These are phyloP conservation scores for Solioccasus polychromus DNA, from an alignment of 768 basidiomycete genomes.

Conservation along the genomic window DNA sequence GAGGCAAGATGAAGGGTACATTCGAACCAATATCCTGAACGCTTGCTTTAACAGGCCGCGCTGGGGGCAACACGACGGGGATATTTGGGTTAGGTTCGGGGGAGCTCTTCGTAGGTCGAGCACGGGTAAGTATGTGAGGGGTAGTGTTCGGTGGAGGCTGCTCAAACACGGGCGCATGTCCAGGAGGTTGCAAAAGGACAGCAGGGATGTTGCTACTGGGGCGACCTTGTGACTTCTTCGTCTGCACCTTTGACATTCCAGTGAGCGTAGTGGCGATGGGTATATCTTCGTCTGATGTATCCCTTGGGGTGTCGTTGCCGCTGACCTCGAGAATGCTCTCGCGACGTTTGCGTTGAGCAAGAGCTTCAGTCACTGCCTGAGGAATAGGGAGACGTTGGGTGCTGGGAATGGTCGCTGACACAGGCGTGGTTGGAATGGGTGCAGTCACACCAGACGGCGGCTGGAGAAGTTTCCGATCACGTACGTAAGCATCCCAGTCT, in stretches of 20 bases:
- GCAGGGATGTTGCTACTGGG: constrained; percentile 24
- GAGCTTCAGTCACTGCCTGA: constrained; percentile 71
- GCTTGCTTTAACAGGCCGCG: constrained; percentile 33
- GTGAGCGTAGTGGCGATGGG: constrained; percentile 28
- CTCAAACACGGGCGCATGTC: constrained; percentile 28
- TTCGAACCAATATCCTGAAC: constrained; percentile 33
- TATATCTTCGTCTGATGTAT: constrained; percentile 33
- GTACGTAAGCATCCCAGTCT: constrained; percentile 88
- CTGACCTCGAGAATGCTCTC: constrained; percentile 62
- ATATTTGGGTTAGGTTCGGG: constrained; percentile 26
- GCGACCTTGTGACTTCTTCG: constrained; percentile 20
- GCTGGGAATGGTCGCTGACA: constrained; percentile 32
- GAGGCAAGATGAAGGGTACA: constrained; percentile 45
- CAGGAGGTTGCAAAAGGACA: constrained; percentile 29
- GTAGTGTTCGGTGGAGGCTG: constrained; percentile 16
- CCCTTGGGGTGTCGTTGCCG: constrained; percentile 31
- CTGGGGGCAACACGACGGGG: constrained; percentile 32
- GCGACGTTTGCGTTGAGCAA: constrained; percentile 65
- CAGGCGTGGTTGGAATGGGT: constrained; percentile 67
- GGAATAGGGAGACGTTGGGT: constrained; percentile 54
- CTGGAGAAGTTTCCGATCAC: constrained; percentile 79
- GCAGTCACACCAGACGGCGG: constrained; percentile 77
- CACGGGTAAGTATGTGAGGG: constrained; percentile 24
- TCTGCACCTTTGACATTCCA: constrained; percentile 5
- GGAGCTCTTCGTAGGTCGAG: constrained; percentile 15